Evolutionary conservation across 2,329 filamentous ascomycete species (phyloP).

Genomic region (Pezicula radicicola): DNA sequence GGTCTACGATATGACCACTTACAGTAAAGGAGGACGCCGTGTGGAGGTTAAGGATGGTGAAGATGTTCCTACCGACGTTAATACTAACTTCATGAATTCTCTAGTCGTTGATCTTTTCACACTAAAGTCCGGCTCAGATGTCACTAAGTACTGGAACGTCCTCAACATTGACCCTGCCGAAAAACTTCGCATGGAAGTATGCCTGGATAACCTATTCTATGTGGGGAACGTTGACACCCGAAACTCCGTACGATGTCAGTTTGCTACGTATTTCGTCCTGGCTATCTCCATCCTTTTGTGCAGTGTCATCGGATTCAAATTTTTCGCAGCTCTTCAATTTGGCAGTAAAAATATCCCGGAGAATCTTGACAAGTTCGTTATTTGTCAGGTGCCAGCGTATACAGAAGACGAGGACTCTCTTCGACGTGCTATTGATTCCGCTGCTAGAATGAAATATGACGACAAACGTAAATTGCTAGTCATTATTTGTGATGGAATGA

Average conservation of each 20-base stretch:
- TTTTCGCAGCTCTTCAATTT: conserved; percentile 93
- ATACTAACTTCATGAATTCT: conserved; percentile 78
- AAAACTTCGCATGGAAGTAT: conserved; percentile 71
- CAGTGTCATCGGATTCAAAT: conserved; percentile 88
- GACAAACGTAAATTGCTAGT: conserved; percentile 96
- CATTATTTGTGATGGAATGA: conserved; percentile 93
- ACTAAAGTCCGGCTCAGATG: conserved; percentile 70
- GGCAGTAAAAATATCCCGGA: conserved; percentile 87
- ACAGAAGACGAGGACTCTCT: conserved; percentile 98
- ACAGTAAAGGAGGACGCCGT: conserved; percentile 71
- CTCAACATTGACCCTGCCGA: conserved; percentile 55
- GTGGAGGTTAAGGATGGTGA: conserved; percentile 55
- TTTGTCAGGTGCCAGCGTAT: conserved; percentile 96
- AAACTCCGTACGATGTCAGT: conserved; percentile 80
- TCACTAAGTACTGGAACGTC: conserved; percentile 78
- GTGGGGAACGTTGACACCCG: conserved; percentile 89
- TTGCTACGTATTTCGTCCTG: conserved; percentile 85
- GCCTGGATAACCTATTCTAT: conserved; percentile 93
- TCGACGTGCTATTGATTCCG: conserved; percentile 93
- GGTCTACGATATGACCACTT: conserved; percentile 88
- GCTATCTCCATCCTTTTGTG: conserved; percentile 79
- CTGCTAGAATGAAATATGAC: conserved; percentile 92
- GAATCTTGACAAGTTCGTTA: conserved; percentile 97
- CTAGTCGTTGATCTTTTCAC: conserved; percentile 75
- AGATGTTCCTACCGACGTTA: conserved; percentile 41